Base-by-base conservation (phyloP, 805 yeast genomes). In the Deakozyma indianensis region DNA sequence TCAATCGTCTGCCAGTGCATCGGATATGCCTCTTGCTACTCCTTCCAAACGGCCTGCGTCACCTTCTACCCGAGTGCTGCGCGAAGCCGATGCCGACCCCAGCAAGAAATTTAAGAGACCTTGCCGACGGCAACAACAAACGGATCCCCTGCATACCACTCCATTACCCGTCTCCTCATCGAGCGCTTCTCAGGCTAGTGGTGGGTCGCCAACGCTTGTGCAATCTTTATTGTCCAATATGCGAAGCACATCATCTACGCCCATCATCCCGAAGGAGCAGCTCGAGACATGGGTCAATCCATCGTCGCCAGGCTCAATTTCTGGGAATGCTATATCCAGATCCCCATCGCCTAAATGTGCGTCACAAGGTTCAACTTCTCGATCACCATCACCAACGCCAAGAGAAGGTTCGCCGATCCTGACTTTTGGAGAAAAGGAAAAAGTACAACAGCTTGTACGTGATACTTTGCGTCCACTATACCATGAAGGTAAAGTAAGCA, bases 381-480 rank as follows among this genome's bases (percentile, higher is more conserved):
- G 41, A 50, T 57, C 23, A 54, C 58, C 22, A 51, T 52, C 41
- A 41, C 51, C 25, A 43, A 47, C 23, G 45, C 54, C 25, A 48
- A 14, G 7, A 25, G 14, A 7, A 9, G 14, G 28, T 2, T 23
- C 47, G 3, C 23, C 41, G 23, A 18, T 20, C 18, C 44, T 51
- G 23, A 41, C 41, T n/a, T 55, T 58, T 35, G 69, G 67, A 15
- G 77, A 76, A 49, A 83, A 83, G 53, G 56, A 63, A 18, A 60
- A 64, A 27, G 70, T 83, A 15, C 92, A 83, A 56, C 65, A 63
- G 20, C 61, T 75, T 25, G 78, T 83, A 9, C 62, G 85, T 35
- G 64, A 69, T 18, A 67, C 64, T 18, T 56, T 83, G 42, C 64
- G 76, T 43, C 73, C 75, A 1, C 58, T 70, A 23, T 77, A 75